Base-by-base conservation (phyloP, 176 grass and related monocot genomes). In the Oropetium thomaeum region DNA sequence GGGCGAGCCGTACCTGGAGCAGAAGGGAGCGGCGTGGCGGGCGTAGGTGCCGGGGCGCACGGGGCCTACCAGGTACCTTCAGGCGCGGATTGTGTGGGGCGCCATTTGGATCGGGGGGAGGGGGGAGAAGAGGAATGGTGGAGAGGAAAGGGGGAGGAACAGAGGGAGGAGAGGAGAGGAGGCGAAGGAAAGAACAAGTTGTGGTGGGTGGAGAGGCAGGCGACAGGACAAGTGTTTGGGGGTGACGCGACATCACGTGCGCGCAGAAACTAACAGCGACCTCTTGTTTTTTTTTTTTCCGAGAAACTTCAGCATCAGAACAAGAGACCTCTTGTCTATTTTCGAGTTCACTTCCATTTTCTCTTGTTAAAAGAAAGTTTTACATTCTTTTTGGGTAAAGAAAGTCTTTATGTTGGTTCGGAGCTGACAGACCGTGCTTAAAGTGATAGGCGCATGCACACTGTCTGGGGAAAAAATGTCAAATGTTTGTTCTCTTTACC, bases 151-250 rank as follows among this genome's bases (percentile, higher is more conserved):
- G 22, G 41, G 27, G 20, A 23, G 20, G 32, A 15, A 4, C 13
- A 16, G 68, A 40, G 65, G 20, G 20, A 26, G 29, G 67, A 38
- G 67, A 43, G 29, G 31, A 14, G 30, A 68, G 22, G 64, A 34
- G 54, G 51, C 10, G 11, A 55, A 64, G 78, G 78, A 81, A 81
- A 49, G 72, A 87, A 82, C 73, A 77, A 78, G 84, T 71, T 73
- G 67, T 82, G 49, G 67, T 82, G 85, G 65, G n/a, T n/a, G n/a
- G n/a, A n/a, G n/a, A n/a, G n/a, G n/a, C 55, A 79, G 65, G n/a
- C n/a, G n/a, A n/a, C 43, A 38, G 27, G 75, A 31, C 77, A 62
- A 44, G 84, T 64, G 72, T 22, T 13, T 57, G 53, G 9, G 27
- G 27, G 27, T 60, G 58, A 30, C 58, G 27, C 27, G 58, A 31